These are phyloP conservation scores for Sclerotinia sclerotiorum DNA, from an alignment of 2,329 filamentous ascomycete species.

Conservation along the genomic window DNA sequence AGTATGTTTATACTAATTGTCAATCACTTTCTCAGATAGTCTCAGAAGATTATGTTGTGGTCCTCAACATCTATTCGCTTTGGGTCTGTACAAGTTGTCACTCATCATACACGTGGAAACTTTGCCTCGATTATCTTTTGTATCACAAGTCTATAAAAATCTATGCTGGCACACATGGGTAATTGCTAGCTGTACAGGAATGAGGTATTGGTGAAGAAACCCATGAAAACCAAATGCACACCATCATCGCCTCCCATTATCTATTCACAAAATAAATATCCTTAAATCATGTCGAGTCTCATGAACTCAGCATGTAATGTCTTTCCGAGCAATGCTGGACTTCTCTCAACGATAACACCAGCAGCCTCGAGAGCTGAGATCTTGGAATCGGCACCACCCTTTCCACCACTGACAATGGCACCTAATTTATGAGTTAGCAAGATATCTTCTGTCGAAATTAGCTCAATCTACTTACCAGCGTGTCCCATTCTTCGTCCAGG, in stretches of 20 bases:
- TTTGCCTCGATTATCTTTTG: slow-evolving; percentile 2
- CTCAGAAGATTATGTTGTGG: background rate
- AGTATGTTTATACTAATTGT: background rate
- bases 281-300: slow-evolving; percentile 87
- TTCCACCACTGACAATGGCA: slow-evolving; percentile 95
- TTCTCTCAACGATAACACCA: slow-evolving; percentile 94
- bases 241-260: slow-evolving; percentile 31
- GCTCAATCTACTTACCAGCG: slow-evolving; percentile 60
- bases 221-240: slow-evolving; percentile 36
- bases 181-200: slow-evolving; percentile 42
- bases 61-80: background rate
- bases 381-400: slow-evolving; percentile 98
- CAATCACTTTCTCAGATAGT: background rate
- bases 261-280: slow-evolving; percentile 32
- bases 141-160: slow-evolving; percentile 24
- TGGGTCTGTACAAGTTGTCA: background rate
- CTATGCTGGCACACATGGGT: slow-evolving; percentile 28
- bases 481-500: slow-evolving; percentile 98
- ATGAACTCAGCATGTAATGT: slow-evolving; percentile 94
- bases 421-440: slow-evolving; percentile 40
- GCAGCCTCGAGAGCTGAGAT: slow-evolving; percentile 90
- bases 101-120: background rate
- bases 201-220: slow-evolving; percentile 38
- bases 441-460: background rate
- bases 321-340: slow-evolving; percentile 88